A percentile compares a stretch with the other conserved stretches of the same genome.
Conservation (phyloP, 192 early-diverging fungal species). For the Gryganskiella cystojenkinii region DNA sequence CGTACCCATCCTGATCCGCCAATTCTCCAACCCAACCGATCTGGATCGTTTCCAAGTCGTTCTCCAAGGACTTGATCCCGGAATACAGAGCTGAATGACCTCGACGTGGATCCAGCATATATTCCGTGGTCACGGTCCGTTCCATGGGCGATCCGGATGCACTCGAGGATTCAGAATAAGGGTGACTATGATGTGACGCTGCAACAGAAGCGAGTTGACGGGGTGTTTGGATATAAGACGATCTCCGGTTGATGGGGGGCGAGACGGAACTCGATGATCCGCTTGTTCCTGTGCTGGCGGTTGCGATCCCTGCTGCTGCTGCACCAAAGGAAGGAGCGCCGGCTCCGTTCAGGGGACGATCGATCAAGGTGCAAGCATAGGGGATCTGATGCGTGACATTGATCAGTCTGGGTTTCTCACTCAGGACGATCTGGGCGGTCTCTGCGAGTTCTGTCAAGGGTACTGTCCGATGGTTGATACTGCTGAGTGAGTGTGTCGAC, state of each 20-base stretch:
- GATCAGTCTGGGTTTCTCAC: constrained; percentile 52
- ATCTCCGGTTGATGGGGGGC: constrained; percentile 8
- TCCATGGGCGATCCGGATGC: background rate
- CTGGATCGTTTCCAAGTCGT: constrained; percentile 68
- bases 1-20: constrained; percentile 58
- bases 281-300: too few relatives aligned
- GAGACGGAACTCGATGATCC: background rate
- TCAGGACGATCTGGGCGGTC: constrained; percentile 38
- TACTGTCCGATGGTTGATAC: constrained; percentile 9
- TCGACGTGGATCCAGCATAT: constrained; percentile 63
- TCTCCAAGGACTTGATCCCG: constrained; percentile 77
- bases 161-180: background rate
- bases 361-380: constrained; percentile 38
- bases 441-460: constrained; percentile 44
- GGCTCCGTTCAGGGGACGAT: background rate
- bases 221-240: background rate
- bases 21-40: constrained; percentile 82
- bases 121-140: constrained; percentile 24
- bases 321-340: background rate
- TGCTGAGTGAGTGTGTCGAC: constrained; percentile 2
- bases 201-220: background rate
- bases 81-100: constrained; percentile 94
- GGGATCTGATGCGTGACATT: constrained; percentile 69
- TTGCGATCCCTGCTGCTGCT: background rate
- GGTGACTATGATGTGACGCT: background rate